Percentiles rank a stretch among this genome's conserved stretches.
Evolutionary conservation across 305 asterid species (phyloP).

Genomic region (Nicotiana rustica): DNA sequence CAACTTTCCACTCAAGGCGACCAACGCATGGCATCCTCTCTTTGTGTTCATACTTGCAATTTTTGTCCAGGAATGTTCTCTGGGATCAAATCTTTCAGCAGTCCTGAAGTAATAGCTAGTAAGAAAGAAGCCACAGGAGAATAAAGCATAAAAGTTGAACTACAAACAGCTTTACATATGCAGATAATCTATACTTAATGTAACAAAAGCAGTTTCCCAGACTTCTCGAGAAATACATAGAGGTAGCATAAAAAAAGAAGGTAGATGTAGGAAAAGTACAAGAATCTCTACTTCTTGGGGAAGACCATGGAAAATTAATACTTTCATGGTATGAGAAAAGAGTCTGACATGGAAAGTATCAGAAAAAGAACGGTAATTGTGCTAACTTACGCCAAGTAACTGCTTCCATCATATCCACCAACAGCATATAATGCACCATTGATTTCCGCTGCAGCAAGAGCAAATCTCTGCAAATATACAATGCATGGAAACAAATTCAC

Average conservation of each 20-base stretch:
- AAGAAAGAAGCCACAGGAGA: not conserved
- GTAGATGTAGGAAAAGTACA: not conserved
- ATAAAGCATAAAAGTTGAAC: not conserved
- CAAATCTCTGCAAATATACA: conserved; percentile 60
- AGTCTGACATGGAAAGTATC: not conserved
- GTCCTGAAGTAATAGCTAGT: conserved; percentile 52
- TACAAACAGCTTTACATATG: not conserved
- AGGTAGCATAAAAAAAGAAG: conserved; percentile 19
- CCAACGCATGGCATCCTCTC: conserved; percentile 77
- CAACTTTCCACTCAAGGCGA: conserved; percentile 70
- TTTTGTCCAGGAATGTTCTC: conserved; percentile 79
- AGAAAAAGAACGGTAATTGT: not conserved
- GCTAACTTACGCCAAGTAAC: conserved; percentile 67
- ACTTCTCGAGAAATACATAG: conserved; percentile 25
- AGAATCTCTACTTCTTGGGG: not conserved
- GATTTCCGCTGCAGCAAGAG: conserved; percentile 75
- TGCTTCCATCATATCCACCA: conserved; percentile 75
- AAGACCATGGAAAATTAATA: not conserved
- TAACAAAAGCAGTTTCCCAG: not conserved
- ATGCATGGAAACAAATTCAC: conserved; percentile 24
- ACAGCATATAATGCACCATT: conserved; percentile 79
- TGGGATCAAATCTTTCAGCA: conserved; percentile 87
- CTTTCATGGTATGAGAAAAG: not conserved
- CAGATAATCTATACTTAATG: not conserved
- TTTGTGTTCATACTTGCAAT: conserved; percentile 58